These are phyloP conservation scores for Melampsora abietis-canadensis DNA, from an alignment of 1,284 basidiomycete genomes.

Conservation along the genomic window DNA sequence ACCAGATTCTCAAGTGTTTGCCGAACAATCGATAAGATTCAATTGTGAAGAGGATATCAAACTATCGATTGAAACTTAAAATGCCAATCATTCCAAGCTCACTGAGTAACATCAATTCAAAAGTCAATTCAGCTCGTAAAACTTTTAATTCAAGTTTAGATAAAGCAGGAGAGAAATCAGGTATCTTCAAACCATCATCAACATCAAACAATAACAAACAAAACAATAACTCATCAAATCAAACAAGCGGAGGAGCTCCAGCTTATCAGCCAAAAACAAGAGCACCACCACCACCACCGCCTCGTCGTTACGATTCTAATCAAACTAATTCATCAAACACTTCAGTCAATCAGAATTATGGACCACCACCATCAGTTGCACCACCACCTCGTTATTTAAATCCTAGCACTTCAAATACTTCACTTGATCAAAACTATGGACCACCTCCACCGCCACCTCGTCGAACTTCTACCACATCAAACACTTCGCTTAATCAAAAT, in stretches of 20 bases:
- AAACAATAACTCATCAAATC: background rate
- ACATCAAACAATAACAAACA: background rate
- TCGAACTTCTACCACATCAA: background rate
- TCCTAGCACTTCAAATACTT: background rate
- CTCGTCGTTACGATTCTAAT: background rate
- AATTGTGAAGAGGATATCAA: no score
- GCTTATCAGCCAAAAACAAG: background rate
- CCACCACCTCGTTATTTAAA: background rate
- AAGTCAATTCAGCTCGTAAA: constrained; percentile 34
- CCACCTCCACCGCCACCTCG: constrained; percentile 29
- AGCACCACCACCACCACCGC: constrained; percentile 18
- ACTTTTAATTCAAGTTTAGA: constrained; percentile 30
- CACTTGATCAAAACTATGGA: constrained; percentile 12
- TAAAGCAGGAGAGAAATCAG: constrained; percentile 36
- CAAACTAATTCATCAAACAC: background rate
- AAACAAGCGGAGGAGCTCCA: background rate
- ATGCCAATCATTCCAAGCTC: constrained; percentile 33
- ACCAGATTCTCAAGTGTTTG: no score
- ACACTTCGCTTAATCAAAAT: background rate
- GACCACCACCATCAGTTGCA: constrained; percentile 7
- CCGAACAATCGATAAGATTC: no score
- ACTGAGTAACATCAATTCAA: constrained; percentile 24
- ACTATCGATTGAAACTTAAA: background rate
- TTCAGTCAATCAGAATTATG: constrained; percentile 1
- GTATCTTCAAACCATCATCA: constrained; percentile 28